Evolutionary conservation across 2,329 filamentous ascomycete species (phyloP).

Genomic region (Didymella pomorum): DNA sequence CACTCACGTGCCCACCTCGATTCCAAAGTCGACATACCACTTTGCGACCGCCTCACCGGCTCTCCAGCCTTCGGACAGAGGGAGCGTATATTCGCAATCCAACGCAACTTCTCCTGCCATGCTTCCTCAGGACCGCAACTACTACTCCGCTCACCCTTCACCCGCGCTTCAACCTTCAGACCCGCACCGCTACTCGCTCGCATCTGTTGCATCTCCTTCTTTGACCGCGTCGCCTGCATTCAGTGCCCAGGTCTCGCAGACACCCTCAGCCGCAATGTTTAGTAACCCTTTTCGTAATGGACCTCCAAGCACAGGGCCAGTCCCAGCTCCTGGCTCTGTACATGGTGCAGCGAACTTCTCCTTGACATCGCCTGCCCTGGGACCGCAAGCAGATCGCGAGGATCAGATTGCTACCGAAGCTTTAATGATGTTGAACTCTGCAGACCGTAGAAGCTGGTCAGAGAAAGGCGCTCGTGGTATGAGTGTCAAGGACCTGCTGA

Average conservation of each 20-base stretch:
- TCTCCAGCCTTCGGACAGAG: constrained; percentile 49
- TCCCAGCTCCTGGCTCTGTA: constrained; percentile 33
- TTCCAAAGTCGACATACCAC: constrained; percentile 31
- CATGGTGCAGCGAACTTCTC: constrained; percentile 39
- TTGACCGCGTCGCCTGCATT: constrained; percentile 49
- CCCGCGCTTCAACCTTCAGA: constrained; percentile 52
- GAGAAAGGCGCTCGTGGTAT: constrained; percentile 49
- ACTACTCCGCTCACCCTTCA: constrained; percentile 55
- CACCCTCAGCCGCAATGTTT: constrained; percentile 32
- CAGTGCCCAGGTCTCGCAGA: constrained; percentile 50
- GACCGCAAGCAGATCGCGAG: constrained; percentile 49
- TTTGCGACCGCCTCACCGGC: constrained; percentile 45
- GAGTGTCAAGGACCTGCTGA: constrained; percentile 58
- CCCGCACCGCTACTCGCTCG: constrained; percentile 58
- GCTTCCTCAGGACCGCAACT: constrained; percentile 53
- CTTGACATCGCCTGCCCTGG: constrained; percentile 49
- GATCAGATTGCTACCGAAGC: constrained; percentile 84
- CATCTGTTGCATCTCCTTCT: constrained; percentile 50
- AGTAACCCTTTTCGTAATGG: constrained; percentile 41
- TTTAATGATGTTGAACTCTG: constrained; percentile 81
- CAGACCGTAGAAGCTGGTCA: constrained; percentile 68
- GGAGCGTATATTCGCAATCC: constrained; percentile 42
- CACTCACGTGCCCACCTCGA: constrained; percentile 22
- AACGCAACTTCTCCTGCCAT: constrained; percentile 53
- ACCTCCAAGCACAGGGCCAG: constrained; percentile 35